phyloP scores from a whole-genome alignment of 1,139 yeast genomes.

The Lodderomyces oxycetoniae region DNA sequence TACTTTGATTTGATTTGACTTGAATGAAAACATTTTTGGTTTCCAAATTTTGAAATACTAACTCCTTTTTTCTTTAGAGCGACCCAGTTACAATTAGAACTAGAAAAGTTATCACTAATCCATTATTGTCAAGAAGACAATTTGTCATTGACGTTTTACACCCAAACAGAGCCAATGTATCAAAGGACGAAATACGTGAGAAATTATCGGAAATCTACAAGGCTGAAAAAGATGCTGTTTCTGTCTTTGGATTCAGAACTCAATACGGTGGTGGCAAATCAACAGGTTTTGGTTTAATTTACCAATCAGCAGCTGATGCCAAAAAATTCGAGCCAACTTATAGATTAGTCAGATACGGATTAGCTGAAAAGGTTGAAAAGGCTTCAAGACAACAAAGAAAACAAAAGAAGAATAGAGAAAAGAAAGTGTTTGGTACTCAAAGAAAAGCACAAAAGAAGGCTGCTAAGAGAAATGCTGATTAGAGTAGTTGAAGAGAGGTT shows the following conservation, averaged over 20 bases:
- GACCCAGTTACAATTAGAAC: conserved; percentile 99
- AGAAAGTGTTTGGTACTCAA: conserved; percentile 98
- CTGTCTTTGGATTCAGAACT: conserved; percentile 99
- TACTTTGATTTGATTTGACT: too few relatives aligned
- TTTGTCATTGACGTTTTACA: conserved; percentile 99
- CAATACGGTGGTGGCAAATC: conserved; percentile 99
- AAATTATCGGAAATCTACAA: conserved; percentile 95
- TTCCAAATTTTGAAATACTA: conserved; percentile 3
- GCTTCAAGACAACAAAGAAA: conserved; percentile 99
- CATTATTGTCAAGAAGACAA: conserved; percentile 99
- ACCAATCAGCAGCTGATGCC: conserved; percentile 97
- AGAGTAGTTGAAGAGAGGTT: conserved; percentile 16
- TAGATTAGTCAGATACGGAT: conserved; percentile 99
- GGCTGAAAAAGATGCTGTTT: conserved; percentile 97
- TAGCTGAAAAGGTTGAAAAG: conserved; percentile 93
- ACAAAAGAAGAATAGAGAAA: conserved; percentile 99
- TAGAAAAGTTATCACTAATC: conserved; percentile 99
- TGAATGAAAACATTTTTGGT: neutral
- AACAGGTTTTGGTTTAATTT: conserved; percentile 98
- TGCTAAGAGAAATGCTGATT: conserved; percentile 64
- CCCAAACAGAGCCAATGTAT: conserved; percentile 99
- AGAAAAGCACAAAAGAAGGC: conserved; percentile 89
- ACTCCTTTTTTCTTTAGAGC: conserved; percentile 44
- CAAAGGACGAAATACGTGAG: conserved; percentile 99
- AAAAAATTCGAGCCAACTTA: conserved; percentile 98